Conservation (phyloP, 345 rosid species). For the Gynandropsis gynandra region DNA sequence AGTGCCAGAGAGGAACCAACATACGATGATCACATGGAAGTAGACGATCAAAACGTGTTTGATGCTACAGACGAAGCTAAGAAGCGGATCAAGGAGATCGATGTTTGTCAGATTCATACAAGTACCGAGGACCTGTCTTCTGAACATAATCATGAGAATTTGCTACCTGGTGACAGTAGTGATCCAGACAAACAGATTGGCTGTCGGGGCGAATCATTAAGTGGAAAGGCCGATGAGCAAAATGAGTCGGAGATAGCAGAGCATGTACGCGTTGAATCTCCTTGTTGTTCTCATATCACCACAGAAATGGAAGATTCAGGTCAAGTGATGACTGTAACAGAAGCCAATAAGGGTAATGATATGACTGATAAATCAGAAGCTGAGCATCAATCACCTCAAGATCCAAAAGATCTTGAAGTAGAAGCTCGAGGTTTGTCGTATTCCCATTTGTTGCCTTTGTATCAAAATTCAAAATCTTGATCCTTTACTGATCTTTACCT, state of each 20-base stretch:
- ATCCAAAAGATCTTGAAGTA: constrained; percentile 23
- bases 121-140: constrained; percentile 26
- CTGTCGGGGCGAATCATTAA: constrained; percentile 24
- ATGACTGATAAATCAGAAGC: constrained; percentile 24
- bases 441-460: constrained; percentile 6
- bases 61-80: constrained; percentile 24
- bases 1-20: constrained; percentile 55
- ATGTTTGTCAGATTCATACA: constrained; percentile 26
- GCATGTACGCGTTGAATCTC: constrained; percentile 35
- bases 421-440: constrained; percentile 21
- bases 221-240: constrained; percentile 24
- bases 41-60: constrained; percentile 36
- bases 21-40: constrained; percentile 60
- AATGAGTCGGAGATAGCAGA: constrained; percentile 34
- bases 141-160: constrained; percentile 15
- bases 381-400: constrained; percentile 34
- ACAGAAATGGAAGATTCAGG: constrained; percentile 35
- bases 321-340: constrained; percentile 26
- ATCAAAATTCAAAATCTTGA: constrained; percentile 18
- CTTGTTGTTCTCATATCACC: constrained; percentile 38
- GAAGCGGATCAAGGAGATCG: constrained; percentile 28
- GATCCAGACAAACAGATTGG: too few species aligned
- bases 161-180: too few species aligned
- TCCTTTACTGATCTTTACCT: constrained; percentile 6
- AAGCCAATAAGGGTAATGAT: constrained; percentile 15